Conservation (phyloP, 192 early-diverging fungal species). For the Entomortierella parvispora region DNA sequence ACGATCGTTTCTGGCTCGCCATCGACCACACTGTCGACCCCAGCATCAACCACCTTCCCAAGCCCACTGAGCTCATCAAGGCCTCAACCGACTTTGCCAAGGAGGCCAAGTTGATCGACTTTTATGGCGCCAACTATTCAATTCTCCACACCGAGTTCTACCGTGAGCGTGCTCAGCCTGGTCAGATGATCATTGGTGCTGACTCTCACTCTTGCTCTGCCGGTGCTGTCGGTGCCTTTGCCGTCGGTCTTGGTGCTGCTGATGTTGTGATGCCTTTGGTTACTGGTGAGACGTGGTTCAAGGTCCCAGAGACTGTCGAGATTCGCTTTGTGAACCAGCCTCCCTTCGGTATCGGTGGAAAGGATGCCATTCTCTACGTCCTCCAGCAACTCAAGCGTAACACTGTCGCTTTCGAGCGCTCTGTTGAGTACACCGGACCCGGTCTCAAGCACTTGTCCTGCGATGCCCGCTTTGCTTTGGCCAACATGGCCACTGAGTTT, state of each 20-base stretch:
- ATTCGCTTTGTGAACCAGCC: constrained; percentile 79
- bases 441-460: constrained; percentile 83
- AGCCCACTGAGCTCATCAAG: constrained; percentile 73
- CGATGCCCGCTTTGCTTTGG: constrained; percentile 83
- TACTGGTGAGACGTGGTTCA: constrained; percentile 85
- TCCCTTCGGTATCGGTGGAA: constrained; percentile 83
- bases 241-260: constrained; percentile 83
- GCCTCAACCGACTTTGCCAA: constrained; percentile 74
- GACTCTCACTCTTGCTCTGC: constrained; percentile 88
- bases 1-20: constrained; percentile 86
- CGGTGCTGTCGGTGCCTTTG: constrained; percentile 80
- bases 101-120: constrained; percentile 78
- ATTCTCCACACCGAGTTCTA: constrained; percentile 90
- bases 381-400: constrained; percentile 86
- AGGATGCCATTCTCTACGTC: constrained; percentile 83
- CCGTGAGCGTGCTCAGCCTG: constrained; percentile 83
- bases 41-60: constrained; percentile 74
- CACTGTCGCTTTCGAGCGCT: constrained; percentile 83
- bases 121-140: constrained; percentile 80
- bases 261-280: constrained; percentile 87
- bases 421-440: constrained; percentile 81
- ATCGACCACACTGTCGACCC: constrained; percentile 84
- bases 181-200: constrained; percentile 82
- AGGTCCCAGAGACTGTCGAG: constrained; percentile 84
- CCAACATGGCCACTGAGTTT: constrained; percentile 90